Percentiles rank a stretch among this genome's conserved stretches.
These are phyloP conservation scores for Trebouxia gelatinosa DNA, from an alignment of 163 green algal genomes.

Conservation along the genomic window DNA sequence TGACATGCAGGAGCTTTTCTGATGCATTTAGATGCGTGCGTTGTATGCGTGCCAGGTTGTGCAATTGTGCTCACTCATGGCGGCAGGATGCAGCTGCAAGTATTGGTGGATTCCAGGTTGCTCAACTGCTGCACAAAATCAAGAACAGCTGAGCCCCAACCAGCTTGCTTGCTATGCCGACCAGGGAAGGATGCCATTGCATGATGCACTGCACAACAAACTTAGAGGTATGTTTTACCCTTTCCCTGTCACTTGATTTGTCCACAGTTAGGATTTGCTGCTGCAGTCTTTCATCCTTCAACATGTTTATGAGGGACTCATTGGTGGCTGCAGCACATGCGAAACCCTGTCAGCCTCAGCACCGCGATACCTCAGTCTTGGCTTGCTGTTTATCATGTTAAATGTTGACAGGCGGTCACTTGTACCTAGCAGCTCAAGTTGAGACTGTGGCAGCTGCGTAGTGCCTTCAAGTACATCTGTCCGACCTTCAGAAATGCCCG, in stretches of 20 bases:
- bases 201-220: background rate
- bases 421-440: slow-evolving; percentile 24
- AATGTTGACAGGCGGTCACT: too few relatives aligned
- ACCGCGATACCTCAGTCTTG: too few relatives aligned
- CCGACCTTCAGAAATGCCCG: background rate
- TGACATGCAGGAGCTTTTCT: background rate
- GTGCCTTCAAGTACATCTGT: background rate
- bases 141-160: background rate
- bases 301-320: slow-evolving; percentile 2
- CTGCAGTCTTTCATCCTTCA: slow-evolving; percentile 9
- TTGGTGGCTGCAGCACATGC: background rate
- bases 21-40: too few relatives aligned
- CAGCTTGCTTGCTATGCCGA: background rate
- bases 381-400: too few relatives aligned
- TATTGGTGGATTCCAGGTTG: too few relatives aligned
- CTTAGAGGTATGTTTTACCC: background rate
- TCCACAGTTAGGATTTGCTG: slow-evolving; percentile 1
- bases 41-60: too few relatives aligned
- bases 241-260: background rate
- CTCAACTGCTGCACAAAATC: background rate
- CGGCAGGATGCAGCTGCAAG: too few relatives aligned
- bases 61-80: too few relatives aligned
- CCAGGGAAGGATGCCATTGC: too few relatives aligned
- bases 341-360: too few relatives aligned
- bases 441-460: slow-evolving; percentile 6